A percentile compares a stretch with the other conserved stretches of the same genome.
Evolutionary conservation across 2,329 filamentous ascomycete species (phyloP).

Genomic region (Aspergillus sp.): DNA sequence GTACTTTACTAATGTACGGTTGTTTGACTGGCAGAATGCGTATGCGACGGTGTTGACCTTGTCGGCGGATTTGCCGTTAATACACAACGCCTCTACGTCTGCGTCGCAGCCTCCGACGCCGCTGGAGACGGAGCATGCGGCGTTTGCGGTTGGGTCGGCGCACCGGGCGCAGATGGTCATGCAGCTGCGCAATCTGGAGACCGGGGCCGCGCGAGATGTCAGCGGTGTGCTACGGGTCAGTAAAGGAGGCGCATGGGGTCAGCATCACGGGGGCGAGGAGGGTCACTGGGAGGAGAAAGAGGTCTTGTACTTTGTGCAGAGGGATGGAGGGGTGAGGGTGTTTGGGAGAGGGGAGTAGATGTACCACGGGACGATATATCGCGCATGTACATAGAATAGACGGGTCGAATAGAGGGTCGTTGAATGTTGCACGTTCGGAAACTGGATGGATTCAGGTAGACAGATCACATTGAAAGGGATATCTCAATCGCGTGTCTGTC

Average conservation of each 20-base stretch:
- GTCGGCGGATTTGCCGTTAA: constrained; percentile 70
- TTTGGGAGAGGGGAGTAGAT: constrained; percentile 73
- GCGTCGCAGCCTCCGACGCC: constrained; percentile 54
- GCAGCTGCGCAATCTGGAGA: constrained; percentile 73
- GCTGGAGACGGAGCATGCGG: constrained; percentile 67
- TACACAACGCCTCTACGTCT: constrained; percentile 45
- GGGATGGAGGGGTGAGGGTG: constrained; percentile 75
- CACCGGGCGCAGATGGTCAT: constrained; percentile 72
- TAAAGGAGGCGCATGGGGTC: constrained; percentile 48
- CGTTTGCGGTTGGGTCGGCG: constrained; percentile 68
- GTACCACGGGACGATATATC: constrained; percentile 5
- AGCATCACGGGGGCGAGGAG: constrained; percentile 22
- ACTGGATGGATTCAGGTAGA: constrained; percentile 24
- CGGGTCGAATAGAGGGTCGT: constrained; percentile 1
- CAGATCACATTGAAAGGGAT: constrained; percentile 26
- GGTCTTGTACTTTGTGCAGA: constrained; percentile 74
- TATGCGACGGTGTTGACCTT: constrained; percentile 66
- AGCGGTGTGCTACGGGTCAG: constrained; percentile 82
- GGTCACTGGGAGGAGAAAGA: constrained; percentile 58
- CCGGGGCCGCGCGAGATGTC: constrained; percentile 84
- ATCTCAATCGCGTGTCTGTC: constrained; percentile 36
- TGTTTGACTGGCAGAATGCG: constrained; percentile 47
- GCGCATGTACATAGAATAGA: constrained; percentile 9
- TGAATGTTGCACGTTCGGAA: neutral
- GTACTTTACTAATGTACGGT: neutral